Evolutionary conservation across 2,329 filamentous ascomycete genomes (phyloP), one percentile per base, ranked within the genome.

Genomic region (Apiospora pterosperma): DNA sequence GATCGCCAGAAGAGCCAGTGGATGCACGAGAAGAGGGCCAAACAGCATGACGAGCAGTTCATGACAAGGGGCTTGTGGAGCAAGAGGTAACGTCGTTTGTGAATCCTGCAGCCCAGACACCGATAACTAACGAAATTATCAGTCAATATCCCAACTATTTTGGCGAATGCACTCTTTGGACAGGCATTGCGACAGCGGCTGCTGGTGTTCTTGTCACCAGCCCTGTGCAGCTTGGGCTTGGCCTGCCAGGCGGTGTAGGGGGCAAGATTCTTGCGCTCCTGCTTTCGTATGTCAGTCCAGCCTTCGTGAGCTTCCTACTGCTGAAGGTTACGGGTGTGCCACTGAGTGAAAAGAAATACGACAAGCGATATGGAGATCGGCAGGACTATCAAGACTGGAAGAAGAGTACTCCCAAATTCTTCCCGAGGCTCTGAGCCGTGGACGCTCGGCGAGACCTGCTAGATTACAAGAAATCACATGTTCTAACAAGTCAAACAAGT

Each of bases 331-430:
- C 83, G 64, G 88, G 89, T 7, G 81, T 91, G 31, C 88, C 89
- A 5, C 69, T 91, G 75, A 90, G 87, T 68, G 88, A 91, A 79
- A 80, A 79, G 48, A 91, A 91, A 77, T 91, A 92, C 71, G 87
- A 91, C 74, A 82, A 86, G 76, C 79, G 79, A 62, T 91, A 86
- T 70, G 88, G 88, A 0, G 79, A 88, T 67, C 79, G 85, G 44
- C 84, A 86, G 76, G 88, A 90, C 67, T 91, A 92, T 71, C 82
- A 87, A 72, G 79, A 85, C 74, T 91, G 89, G 89, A 90, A 90
- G 81, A 78, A 81, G 76, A 85, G 87, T 70, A 90, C 87, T 21
- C 87, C 88, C 0, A 85, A 85, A 77, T 84, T 91, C 72, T 77
- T 91, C 66, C 88, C 88, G 0, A 89, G 87, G 76, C 69, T 90